phyloP scores from a whole-genome alignment of 140 eudicot species.

The Ambrosia hybrid region DNA sequence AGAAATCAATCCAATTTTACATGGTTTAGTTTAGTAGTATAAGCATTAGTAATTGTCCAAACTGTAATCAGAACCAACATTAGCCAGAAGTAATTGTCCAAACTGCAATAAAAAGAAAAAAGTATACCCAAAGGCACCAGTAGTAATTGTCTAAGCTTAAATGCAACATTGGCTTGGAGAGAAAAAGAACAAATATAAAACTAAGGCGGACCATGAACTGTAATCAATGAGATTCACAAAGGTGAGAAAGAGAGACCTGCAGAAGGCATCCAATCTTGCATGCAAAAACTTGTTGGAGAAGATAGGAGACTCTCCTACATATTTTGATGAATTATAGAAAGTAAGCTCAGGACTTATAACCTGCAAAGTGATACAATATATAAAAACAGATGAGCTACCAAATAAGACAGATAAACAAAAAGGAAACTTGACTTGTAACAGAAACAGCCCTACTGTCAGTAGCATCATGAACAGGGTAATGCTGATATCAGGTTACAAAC shows the following conservation, averaged over 20 bases:
- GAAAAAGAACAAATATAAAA: neutral
- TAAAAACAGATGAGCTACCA: constrained; percentile 11
- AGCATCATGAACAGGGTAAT: constrained; percentile 6
- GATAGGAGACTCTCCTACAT: constrained; percentile 52
- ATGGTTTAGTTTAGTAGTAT: neutral
- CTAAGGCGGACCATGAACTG: neutral
- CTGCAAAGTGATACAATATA: constrained; percentile 44
- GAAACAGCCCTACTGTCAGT: constrained; percentile 15
- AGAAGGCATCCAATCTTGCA: constrained; percentile 86
- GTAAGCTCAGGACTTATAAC: constrained; percentile 98
- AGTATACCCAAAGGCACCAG: constrained; percentile 12
- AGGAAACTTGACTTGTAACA: neutral
- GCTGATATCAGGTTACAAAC: too few relatives aligned
- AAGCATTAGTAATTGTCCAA: too few relatives aligned
- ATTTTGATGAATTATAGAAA: constrained; percentile 77
- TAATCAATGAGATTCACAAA: neutral
- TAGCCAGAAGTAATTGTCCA: neutral
- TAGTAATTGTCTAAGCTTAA: constrained; percentile 17
- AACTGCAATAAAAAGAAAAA: constrained; percentile 1
- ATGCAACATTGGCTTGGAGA: constrained; percentile 4
- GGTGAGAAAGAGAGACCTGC: constrained; percentile 62
- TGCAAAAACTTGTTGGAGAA: constrained; percentile 92
- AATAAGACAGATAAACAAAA: neutral
- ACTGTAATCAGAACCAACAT: too few relatives aligned
- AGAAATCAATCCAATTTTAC: constrained; percentile 5